These are phyloP conservation scores for Davidsoniella australis DNA, from an alignment of 2,329 filamentous ascomycete genomes.

Conservation along the genomic window DNA sequence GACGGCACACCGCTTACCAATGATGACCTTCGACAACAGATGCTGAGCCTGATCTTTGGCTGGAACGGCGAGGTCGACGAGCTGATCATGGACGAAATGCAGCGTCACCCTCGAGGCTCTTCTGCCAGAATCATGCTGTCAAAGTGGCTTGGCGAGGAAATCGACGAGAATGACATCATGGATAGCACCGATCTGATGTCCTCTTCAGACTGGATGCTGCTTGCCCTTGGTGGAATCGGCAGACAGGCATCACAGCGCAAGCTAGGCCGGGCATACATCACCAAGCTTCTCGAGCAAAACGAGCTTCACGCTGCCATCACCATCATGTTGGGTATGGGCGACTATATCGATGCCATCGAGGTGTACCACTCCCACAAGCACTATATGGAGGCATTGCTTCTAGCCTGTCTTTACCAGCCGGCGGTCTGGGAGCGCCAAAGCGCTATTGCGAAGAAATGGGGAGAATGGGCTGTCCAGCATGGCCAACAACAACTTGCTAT, in stretches of 20 bases:
- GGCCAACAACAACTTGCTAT: slow-evolving; percentile 83
- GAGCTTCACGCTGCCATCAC: slow-evolving; percentile 86
- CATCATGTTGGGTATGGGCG: slow-evolving; percentile 81
- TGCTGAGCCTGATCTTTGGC: slow-evolving; percentile 87
- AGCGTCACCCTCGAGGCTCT: slow-evolving; percentile 54
- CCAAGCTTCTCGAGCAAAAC: slow-evolving; percentile 72
- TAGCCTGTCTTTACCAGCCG: slow-evolving; percentile 70
- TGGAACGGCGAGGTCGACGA: slow-evolving; percentile 77
- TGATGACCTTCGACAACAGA: slow-evolving; percentile 71
- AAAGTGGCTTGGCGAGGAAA: slow-evolving; percentile 79
- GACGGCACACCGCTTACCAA: slow-evolving; percentile 47
- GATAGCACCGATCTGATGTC: slow-evolving; percentile 75
- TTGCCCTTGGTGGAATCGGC: slow-evolving; percentile 80
- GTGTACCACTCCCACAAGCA: slow-evolving; percentile 83
- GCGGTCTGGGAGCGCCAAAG: slow-evolving; percentile 82
- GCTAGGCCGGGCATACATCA: slow-evolving; percentile 76
- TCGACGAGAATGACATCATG: slow-evolving; percentile 59
- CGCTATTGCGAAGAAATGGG: slow-evolving; percentile 83
- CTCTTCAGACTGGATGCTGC: slow-evolving; percentile 89
- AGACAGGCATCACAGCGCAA: slow-evolving; percentile 64
- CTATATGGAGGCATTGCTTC: slow-evolving; percentile 81
- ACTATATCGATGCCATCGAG: slow-evolving; percentile 87
- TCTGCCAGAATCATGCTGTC: slow-evolving; percentile 65
- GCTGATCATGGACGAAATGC: slow-evolving; percentile 71
- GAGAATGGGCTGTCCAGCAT: slow-evolving; percentile 74